Conservation (phyloP, 1,284 basidiomycete genomes). For the Laetiporus sulphureus region DNA sequence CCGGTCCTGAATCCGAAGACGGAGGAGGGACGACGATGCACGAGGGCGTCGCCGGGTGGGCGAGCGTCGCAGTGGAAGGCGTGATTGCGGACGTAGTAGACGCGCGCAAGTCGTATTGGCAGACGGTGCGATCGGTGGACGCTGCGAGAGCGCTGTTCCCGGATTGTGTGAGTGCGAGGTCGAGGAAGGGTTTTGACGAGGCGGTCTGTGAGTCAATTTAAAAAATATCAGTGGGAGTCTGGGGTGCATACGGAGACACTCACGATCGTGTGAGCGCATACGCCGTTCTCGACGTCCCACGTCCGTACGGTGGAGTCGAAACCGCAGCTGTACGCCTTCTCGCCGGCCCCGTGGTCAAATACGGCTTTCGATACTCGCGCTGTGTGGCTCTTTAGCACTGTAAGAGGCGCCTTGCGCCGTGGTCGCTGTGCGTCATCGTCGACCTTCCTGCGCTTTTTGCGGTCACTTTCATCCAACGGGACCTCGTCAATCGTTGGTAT, state of each 20-base stretch:
- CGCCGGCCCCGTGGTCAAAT: constrained; percentile 32
- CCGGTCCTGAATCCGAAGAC: not conserved
- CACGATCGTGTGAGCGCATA: constrained; percentile 64
- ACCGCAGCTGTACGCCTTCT: constrained; percentile 58
- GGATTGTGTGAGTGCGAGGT: constrained; percentile 39
- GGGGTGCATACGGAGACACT: constrained; percentile 21
- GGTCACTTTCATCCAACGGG: constrained; percentile 31
- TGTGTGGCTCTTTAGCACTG: constrained; percentile 70
- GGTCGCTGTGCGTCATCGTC: constrained; percentile 21
- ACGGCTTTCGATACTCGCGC: constrained; percentile 62
- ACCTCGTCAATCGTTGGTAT: constrained; percentile 61
- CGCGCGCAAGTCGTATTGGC: constrained; percentile 58
- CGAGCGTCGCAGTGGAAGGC: constrained; percentile 45
- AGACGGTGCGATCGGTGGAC: constrained; percentile 65
- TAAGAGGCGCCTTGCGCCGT: constrained; percentile 55
- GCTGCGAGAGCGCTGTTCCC: constrained; percentile 45
- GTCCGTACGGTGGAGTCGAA: constrained; percentile 71
- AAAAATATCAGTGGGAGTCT: too few species aligned
- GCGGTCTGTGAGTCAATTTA: constrained; percentile 37
- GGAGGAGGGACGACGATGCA: constrained; percentile 47
- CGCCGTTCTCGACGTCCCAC: constrained; percentile 67
- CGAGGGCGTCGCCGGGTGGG: constrained; percentile 71
- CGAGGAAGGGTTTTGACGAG: constrained; percentile 66
- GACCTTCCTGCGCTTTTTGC: constrained; percentile 52
- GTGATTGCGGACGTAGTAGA: constrained; percentile 30